Base-by-base conservation (phyloP, 2,329 filamentous ascomycete genomes). In the Endoconidiophora laricicola region DNA sequence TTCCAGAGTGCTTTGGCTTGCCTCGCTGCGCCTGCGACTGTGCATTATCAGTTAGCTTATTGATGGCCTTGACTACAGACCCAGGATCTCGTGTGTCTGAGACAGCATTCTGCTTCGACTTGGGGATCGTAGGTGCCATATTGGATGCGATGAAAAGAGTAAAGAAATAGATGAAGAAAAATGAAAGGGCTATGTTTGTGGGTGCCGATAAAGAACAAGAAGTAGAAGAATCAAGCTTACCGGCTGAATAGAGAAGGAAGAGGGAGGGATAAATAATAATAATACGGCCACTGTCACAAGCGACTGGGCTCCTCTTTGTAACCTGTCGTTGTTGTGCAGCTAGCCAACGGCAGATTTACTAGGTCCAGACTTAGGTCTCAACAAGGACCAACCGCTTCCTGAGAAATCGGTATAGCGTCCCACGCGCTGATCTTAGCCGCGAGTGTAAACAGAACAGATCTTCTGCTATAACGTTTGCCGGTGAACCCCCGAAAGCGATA, bases 401-500 rank as follows among this genome's bases (percentile, higher is more conserved):
- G 4, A 12, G 29, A 33, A 33, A 33, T 12, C 29, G 14, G 42
- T 43, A 2, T 43, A 43, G 40, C 40, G 18, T 20, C n/a, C 7
- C 14, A 44, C 10, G 42, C 42, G 42, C 42, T 29, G 42, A 44
- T 29, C 42, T 44, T 44, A 44, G 42, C 42, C 42, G 42, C 42
- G 23, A 29, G 22, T 12, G 16, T 44, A 33, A 33, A 7, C 12
- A 33, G 29, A 33, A 33, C 9, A 33, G 29, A 33, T 33, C 6
- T 33, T 10, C 12, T 10, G 26, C 26, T 33, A 9, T 2, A 33
- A 12, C 26, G 23, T 44, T 14, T 33, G 29, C 29, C 42, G 22
- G 23, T 44, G 23, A 14, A 14, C 40, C 14, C 40, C 20, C 40
- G 12, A 20, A 24, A n/a, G 9, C 6, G 23, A 7, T 16, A 26